Percentiles rank a stretch among this genome's conserved stretches.
phyloP scores from a whole-genome alignment of 2,329 filamentous ascomycete genomes.

The Neospermospora avenae region DNA sequence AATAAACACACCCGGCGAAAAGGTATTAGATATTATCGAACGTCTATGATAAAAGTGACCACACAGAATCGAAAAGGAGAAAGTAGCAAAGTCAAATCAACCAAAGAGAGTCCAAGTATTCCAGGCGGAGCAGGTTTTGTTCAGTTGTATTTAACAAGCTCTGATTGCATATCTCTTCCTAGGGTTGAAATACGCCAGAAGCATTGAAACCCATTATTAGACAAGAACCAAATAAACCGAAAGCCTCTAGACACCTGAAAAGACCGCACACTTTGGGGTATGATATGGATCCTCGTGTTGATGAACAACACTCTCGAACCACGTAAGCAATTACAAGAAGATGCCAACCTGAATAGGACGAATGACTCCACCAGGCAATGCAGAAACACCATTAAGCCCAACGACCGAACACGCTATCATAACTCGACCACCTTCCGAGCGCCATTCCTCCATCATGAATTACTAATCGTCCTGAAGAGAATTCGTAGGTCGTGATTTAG shows the following conservation, averaged over 20 bases:
- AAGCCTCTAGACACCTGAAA: constrained; percentile 30
- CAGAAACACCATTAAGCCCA: constrained; percentile 34
- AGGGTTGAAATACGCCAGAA: constrained; percentile 3
- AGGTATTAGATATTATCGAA: constrained; percentile 17
- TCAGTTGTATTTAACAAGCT: constrained; percentile 19
- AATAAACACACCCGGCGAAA: constrained; percentile 29
- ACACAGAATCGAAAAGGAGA: constrained; percentile 5
- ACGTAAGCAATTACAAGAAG: constrained; percentile 43
- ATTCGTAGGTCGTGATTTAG: constrained; percentile 41
- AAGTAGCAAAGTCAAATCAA: neutral
- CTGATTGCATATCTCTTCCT: neutral
- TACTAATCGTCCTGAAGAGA: constrained; percentile 39
- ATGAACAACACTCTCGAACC: constrained; percentile 37
- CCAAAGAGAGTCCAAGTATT: neutral
- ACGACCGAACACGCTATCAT: constrained; percentile 25
- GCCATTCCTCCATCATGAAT: constrained; percentile 40
- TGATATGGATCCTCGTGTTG: constrained; percentile 35
- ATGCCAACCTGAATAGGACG: constrained; percentile 32
- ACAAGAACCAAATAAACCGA: constrained; percentile 9
- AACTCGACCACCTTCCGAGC: constrained; percentile 32
- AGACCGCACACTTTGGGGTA: constrained; percentile 39
- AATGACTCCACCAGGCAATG: constrained; percentile 39
- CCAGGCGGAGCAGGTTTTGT: constrained; percentile 9
- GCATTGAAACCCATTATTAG: constrained; percentile 6
- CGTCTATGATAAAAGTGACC: neutral